These are phyloP conservation scores for Arachnomyces sp. DNA, from an alignment of 2,329 filamentous ascomycete species.

Conservation along the genomic window DNA sequence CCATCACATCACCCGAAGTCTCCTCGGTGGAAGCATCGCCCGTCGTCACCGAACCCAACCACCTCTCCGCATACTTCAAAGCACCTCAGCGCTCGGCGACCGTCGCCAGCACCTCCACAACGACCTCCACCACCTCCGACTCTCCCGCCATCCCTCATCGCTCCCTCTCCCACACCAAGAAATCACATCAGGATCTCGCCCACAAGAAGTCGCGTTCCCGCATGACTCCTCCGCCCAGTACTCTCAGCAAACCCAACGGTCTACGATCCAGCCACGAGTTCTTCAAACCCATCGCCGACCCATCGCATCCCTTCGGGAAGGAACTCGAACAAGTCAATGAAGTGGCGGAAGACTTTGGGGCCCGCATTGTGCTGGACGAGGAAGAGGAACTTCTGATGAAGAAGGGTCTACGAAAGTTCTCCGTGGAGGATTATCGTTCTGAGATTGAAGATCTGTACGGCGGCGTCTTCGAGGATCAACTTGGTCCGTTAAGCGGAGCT, in stretches of 20 bases:
- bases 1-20: slow-evolving; percentile 38
- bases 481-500: slow-evolving; percentile 27
- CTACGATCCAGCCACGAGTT: slow-evolving; percentile 30
- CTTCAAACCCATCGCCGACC: slow-evolving; percentile 27
- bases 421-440: slow-evolving; percentile 72
- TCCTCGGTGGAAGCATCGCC: slow-evolving; percentile 35
- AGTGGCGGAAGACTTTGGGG: slow-evolving; percentile 78
- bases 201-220: slow-evolving; percentile 59
- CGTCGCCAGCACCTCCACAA: slow-evolving; percentile 44
- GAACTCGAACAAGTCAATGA: slow-evolving; percentile 91
- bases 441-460: slow-evolving; percentile 67
- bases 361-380: slow-evolving; percentile 58
- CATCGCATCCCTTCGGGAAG: slow-evolving; percentile 68
- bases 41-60: slow-evolving; percentile 48
- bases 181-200: slow-evolving; percentile 68
- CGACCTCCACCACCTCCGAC: slow-evolving; percentile 34
- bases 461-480: slow-evolving; percentile 49
- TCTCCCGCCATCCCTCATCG: slow-evolving; percentile 67
- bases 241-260: slow-evolving; percentile 26
- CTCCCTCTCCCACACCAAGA: slow-evolving; percentile 81
- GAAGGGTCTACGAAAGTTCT: slow-evolving; percentile 65
- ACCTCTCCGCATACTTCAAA: slow-evolving; percentile 52
- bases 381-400: slow-evolving; percentile 64
- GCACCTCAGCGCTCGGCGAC: slow-evolving; percentile 63
- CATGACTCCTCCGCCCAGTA: slow-evolving; percentile 33